A percentile compares a stretch with the other conserved stretches of the same genome.
Conservation (phyloP, 768 basidiomycete species). For the Trichaptum fuscoviolaceum region DNA sequence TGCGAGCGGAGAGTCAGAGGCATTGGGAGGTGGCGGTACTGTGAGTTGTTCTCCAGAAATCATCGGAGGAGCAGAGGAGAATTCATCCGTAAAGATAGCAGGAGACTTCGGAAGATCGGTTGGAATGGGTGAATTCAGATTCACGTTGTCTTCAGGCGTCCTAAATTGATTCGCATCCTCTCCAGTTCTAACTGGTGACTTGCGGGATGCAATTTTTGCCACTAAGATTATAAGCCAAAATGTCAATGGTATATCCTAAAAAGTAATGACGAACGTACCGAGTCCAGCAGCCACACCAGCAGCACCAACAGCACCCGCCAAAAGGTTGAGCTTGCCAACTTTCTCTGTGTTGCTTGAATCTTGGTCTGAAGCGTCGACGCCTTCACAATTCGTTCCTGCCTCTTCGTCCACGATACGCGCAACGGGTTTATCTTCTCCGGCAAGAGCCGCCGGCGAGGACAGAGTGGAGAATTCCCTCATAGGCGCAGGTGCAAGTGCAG, state of each 20-base stretch:
- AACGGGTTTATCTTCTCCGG: neutral
- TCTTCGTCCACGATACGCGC: neutral
- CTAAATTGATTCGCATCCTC: neutral
- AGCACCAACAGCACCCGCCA: neutral
- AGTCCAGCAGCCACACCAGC: neutral
- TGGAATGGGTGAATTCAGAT: neutral
- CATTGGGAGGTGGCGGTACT: neutral
- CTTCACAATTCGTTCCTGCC: neutral
- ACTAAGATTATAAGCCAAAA: neutral
- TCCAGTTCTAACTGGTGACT: neutral
- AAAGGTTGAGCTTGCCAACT: neutral
- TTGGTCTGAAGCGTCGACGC: neutral
- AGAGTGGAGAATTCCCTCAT: neutral
- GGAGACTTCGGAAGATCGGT: neutral
- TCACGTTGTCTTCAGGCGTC: neutral
- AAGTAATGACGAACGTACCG: neutral
- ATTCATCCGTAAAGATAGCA: neutral
- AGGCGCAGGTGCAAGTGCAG: too few species aligned
- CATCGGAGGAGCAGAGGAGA: neutral
- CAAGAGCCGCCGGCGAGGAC: neutral
- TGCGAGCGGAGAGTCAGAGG: neutral
- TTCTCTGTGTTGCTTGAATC: neutral
- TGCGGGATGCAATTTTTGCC: neutral
- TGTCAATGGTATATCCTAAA: neutral
- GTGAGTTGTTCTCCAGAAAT: neutral